These are phyloP conservation scores for Metschnikowia lachancei DNA, from an alignment of 805 yeast species.

Conservation along the genomic window DNA sequence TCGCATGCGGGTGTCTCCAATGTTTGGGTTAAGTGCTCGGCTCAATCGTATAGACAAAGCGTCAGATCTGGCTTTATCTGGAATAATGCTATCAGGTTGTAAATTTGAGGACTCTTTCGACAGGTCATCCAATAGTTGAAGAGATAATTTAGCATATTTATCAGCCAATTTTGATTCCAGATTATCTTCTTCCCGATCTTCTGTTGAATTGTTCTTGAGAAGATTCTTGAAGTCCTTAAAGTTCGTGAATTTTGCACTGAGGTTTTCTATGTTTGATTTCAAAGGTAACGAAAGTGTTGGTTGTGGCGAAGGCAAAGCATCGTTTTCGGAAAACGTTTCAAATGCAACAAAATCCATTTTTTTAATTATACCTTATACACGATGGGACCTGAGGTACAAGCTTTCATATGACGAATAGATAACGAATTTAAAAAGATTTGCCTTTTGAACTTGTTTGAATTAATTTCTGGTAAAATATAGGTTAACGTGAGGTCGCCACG, in stretches of 20 bases:
- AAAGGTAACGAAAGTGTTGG: conserved; percentile 44
- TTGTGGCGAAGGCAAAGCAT: conserved; percentile 39
- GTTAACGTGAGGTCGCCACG: background rate
- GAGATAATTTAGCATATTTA: conserved; percentile 48
- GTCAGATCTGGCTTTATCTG: conserved; percentile 11
- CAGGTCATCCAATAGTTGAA: conserved; percentile 30
- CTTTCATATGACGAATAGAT: background rate
- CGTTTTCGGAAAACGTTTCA: conserved; percentile 32
- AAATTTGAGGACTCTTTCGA: background rate
- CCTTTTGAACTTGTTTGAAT: background rate
- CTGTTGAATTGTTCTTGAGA: conserved; percentile 19
- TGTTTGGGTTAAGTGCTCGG: conserved; percentile 46
- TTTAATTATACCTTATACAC: background rate
- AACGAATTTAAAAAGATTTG: no score
- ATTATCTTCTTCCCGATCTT: conserved; percentile 7
- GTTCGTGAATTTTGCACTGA: conserved; percentile 34
- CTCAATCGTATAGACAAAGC: conserved; percentile 45
- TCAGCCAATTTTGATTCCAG: conserved; percentile 32
- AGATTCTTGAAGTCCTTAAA: conserved; percentile 33
- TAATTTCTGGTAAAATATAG: background rate
- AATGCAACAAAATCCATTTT: conserved; percentile 43
- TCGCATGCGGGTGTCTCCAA: conserved; percentile 33
- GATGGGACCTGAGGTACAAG: background rate
- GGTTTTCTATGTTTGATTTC: conserved; percentile 34
- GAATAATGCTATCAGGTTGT: background rate